These are phyloP conservation scores for Cylindricascospora bacillispora DNA, from an alignment of 1,139 yeast species.

Conservation along the genomic window DNA sequence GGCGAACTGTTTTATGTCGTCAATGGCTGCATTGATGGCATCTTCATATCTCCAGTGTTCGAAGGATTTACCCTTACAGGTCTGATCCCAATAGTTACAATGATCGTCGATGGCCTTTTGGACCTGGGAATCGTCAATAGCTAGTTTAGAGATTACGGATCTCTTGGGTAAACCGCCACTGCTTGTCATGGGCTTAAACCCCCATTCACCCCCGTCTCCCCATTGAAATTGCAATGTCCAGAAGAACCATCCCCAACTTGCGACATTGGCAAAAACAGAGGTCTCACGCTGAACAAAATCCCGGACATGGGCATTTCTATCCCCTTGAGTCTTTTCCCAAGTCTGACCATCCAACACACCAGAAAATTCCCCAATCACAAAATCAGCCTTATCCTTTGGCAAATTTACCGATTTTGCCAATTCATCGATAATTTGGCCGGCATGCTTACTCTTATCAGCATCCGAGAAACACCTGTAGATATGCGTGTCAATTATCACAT, in stretches of 20 bases:
- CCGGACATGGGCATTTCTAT: slow-evolving; percentile 35
- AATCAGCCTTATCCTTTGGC: slow-evolving; percentile 46
- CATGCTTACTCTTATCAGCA: slow-evolving; percentile 51
- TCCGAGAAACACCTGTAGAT: slow-evolving; percentile 79
- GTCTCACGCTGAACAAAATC: slow-evolving; percentile 36
- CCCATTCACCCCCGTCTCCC: slow-evolving; percentile 97
- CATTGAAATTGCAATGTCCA: slow-evolving; percentile 85
- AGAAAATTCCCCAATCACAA: slow-evolving; percentile 80
- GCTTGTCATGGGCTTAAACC: slow-evolving; percentile 64
- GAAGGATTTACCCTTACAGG: slow-evolving; percentile 45
- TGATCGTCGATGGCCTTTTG: slow-evolving; percentile 37
- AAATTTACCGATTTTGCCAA: slow-evolving; percentile 41
- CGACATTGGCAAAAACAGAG: slow-evolving; percentile 35
- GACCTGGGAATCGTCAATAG: slow-evolving; percentile 34
- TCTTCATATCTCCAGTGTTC: slow-evolving; percentile 74
- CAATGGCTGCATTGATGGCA: slow-evolving; percentile 66
- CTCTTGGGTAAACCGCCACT: slow-evolving; percentile 42
- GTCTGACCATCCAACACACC: slow-evolving; percentile 70
- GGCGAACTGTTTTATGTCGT: slow-evolving; percentile 56
- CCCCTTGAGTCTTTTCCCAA: slow-evolving; percentile 45
- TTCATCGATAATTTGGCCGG: slow-evolving; percentile 49
- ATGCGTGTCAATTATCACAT: slow-evolving; percentile 73
- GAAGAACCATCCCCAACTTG: slow-evolving; percentile 63
- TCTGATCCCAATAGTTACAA: slow-evolving; percentile 46
- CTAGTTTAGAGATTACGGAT: slow-evolving; percentile 25